Evolutionary conservation across 2,329 filamentous ascomycete genomes (phyloP).

Genomic region (Dryadomyces quercus-mongolicae): DNA sequence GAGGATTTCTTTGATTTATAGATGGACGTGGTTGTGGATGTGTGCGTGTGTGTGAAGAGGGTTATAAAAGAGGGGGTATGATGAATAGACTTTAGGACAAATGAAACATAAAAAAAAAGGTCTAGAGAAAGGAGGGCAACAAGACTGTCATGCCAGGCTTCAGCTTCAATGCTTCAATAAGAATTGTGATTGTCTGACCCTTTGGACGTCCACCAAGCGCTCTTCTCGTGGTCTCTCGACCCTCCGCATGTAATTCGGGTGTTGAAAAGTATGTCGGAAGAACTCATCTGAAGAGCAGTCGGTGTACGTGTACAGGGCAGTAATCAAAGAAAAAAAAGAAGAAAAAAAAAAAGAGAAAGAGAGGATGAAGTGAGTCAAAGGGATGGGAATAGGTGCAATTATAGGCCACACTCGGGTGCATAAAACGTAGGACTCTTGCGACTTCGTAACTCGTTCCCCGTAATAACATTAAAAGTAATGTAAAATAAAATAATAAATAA

Average conservation of each 20-base stretch:
- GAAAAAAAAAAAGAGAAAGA: background rate
- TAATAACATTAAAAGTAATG: background rate
- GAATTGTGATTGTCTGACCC: background rate
- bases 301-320: background rate
- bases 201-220: background rate
- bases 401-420: no score
- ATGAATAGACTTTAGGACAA: no score
- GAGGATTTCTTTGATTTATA: background rate
- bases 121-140: background rate
- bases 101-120: background rate
- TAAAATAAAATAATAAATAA: background rate
- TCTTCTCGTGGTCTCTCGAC: background rate
- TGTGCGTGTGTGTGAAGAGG: background rate
- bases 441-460: no score
- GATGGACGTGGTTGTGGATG: no score
- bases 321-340: background rate
- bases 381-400: background rate
- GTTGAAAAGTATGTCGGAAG: background rate
- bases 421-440: no score
- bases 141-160: background rate
- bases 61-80: no score
- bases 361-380: background rate
- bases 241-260: background rate
- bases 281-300: background rate
- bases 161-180: background rate